These are phyloP conservation scores for Senna tora DNA, from an alignment of 306 rosid species.

Conservation along the genomic window DNA sequence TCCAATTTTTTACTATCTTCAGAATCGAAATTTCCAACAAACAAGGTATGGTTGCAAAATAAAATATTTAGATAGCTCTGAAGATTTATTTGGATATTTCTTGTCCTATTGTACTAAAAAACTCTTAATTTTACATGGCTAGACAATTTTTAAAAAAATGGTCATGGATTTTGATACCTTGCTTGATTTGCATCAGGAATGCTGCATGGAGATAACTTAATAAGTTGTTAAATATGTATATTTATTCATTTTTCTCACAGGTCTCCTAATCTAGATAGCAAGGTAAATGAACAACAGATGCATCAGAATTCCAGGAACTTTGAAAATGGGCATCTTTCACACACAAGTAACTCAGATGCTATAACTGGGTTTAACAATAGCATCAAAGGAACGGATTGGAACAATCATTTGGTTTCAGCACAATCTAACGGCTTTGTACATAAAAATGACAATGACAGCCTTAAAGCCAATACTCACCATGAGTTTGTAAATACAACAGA, in stretches of 20 bases:
- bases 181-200: constrained; percentile 7
- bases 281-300: constrained; percentile 39
- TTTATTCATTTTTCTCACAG: constrained; percentile 34
- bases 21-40: constrained; percentile 44
- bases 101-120: background rate
- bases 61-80: constrained; percentile 5
- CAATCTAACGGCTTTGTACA: constrained; percentile 61
- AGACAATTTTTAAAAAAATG: background rate
- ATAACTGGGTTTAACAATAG: constrained; percentile 35
- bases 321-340: constrained; percentile 52
- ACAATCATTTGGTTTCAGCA: constrained; percentile 41
- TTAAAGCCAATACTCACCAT: constrained; percentile 51
- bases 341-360: constrained; percentile 37
- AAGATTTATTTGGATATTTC: background rate
- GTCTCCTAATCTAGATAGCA: constrained; percentile 41
- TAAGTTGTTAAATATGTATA: background rate
- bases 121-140: background rate
- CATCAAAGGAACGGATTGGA: constrained; percentile 41
- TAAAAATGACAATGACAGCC: constrained; percentile 52
- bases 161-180: background rate
- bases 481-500: constrained; percentile 70
- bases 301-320: constrained; percentile 43
- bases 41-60: constrained; percentile 49
- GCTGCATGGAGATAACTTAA: constrained; percentile 16
- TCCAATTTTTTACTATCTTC: constrained; percentile 68